Percentiles rank a stretch among this genome's conserved stretches.
phyloP scores from a whole-genome alignment of 108 stramenopile species.

The Mediolabrus comicus region DNA sequence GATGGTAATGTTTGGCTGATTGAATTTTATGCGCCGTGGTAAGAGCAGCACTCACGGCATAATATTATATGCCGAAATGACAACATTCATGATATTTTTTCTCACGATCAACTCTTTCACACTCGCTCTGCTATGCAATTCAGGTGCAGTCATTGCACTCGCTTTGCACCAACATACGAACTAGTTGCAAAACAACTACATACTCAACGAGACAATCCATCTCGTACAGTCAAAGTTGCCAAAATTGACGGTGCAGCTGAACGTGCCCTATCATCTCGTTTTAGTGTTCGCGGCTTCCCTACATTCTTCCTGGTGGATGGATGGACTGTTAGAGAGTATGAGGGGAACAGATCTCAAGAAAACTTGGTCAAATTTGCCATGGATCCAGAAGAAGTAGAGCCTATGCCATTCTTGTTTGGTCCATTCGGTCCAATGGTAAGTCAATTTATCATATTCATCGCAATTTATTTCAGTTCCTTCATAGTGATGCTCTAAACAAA shows the following conservation, averaged over 20 bases:
- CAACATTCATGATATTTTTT: neutral
- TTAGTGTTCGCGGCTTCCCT: conserved; percentile 72
- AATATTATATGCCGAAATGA: neutral
- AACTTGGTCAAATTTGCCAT: conserved; percentile 65
- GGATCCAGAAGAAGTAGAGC: conserved; percentile 28
- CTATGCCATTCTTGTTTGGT: conserved; percentile 33
- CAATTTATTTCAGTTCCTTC: no score
- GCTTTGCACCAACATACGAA: conserved; percentile 64
- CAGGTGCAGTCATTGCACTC: conserved; percentile 69
- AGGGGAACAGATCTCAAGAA: conserved; percentile 49
- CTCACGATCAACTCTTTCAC: neutral
- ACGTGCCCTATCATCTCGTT: conserved; percentile 60
- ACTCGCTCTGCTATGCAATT: no score
- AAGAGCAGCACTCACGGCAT: conserved; percentile 4
- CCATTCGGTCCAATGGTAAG: conserved; percentile 85
- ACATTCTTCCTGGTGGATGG: conserved; percentile 78
- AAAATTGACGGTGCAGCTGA: conserved; percentile 77
- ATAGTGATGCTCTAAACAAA: no score
- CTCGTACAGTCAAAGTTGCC: conserved; percentile 69
- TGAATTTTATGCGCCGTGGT: conserved; percentile 84
- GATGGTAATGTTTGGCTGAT: conserved; percentile 81
- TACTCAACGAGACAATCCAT: conserved; percentile 13
- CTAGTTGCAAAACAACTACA: conserved; percentile 59
- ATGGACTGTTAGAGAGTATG: conserved; percentile 73
- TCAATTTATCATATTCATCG: no score